Evolutionary conservation across 352 stramenopile species (phyloP), one percentile per base, ranked within the genome.

Genomic region (Globisporangium mamillatum): DNA sequence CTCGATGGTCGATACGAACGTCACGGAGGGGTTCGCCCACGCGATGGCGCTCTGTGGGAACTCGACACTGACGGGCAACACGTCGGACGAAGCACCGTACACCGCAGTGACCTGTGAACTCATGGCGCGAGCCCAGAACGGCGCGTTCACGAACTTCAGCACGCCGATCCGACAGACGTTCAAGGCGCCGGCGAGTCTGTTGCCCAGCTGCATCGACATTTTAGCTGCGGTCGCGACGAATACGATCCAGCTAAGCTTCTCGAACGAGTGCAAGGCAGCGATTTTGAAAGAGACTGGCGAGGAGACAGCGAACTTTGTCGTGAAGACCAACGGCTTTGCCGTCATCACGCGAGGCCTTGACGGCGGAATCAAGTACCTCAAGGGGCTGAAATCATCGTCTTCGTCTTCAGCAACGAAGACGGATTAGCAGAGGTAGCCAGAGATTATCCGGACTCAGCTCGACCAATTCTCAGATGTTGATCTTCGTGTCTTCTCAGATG

Each of bases 101-200:
- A 82, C 81, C 4, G 84, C 80, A 46, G 82, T 90, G 62, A 78
- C 81, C 18, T 92, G 84, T 32, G 80, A 92, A 56, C 66, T 92
- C 54, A 82, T 92, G 65, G 75, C 80, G 53, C 84, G 79, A 9
- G 67, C 88, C 53, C 79, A 89, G 66, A 92, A 92, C 57, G 80
- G 84, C n/a, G 82, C 87, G 12, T 90, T 92, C 63, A 90, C 82
- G 16, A 92, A 88, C 65, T 90, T 89, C 54, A 92, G 84, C 55
- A 71, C 79, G 9, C 78, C 79, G n/a, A 78, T 90, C 22, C 82
- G 81, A 9, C 53, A 80, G 14, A 80, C 84, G 32, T 90, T 89
- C 53, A 74, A 79, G 27, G 76, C 67, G 8, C 72, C 79, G 0
- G 58, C 73, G 25, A 67, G 78, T 24, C 66, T 90, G 24, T 58